Evolutionary conservation across 768 basidiomycete species (phyloP).

Genomic region (Russula vinacea): DNA sequence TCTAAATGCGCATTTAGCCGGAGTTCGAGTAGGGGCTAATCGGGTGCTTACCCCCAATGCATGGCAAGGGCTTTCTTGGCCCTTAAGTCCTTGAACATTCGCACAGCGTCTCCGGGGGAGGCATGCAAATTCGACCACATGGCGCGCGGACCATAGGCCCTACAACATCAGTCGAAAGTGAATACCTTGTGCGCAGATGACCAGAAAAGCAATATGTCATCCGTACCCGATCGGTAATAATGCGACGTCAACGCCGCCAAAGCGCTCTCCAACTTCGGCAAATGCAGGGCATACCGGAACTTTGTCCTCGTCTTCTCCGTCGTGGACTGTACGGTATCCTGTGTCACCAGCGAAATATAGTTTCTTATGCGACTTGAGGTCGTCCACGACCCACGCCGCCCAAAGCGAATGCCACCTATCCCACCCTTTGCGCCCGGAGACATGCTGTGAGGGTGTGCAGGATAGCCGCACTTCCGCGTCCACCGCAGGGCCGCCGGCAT

Average conservation of each 20-base stretch:
- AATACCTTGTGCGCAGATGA: neutral
- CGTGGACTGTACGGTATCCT: conserved; percentile 50
- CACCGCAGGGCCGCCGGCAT: conserved; percentile 1
- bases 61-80: conserved; percentile 62
- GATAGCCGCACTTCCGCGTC: conserved; percentile 45
- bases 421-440: conserved; percentile 47
- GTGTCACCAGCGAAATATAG: conserved; percentile 72
- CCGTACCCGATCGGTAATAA: conserved; percentile 66
- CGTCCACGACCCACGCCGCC: conserved; percentile 62
- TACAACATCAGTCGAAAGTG: conserved; percentile 36
- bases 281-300: conserved; percentile 69
- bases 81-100: conserved; percentile 59
- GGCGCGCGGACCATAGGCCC: conserved; percentile 56
- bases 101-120: conserved; percentile 64
- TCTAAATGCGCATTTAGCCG: conserved; percentile 33
- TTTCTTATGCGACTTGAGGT: conserved; percentile 47
- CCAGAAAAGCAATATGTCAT: neutral
- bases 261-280: conserved; percentile 60
- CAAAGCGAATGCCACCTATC: conserved; percentile 61
- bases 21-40: neutral
- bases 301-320: conserved; percentile 47
- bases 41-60: conserved; percentile 59
- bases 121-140: conserved; percentile 62
- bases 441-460: conserved; percentile 65
- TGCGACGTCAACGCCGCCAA: conserved; percentile 64